Evolutionary conservation across 2,329 filamentous ascomycete species (phyloP).

Genomic region (Colletotrichum sp.): DNA sequence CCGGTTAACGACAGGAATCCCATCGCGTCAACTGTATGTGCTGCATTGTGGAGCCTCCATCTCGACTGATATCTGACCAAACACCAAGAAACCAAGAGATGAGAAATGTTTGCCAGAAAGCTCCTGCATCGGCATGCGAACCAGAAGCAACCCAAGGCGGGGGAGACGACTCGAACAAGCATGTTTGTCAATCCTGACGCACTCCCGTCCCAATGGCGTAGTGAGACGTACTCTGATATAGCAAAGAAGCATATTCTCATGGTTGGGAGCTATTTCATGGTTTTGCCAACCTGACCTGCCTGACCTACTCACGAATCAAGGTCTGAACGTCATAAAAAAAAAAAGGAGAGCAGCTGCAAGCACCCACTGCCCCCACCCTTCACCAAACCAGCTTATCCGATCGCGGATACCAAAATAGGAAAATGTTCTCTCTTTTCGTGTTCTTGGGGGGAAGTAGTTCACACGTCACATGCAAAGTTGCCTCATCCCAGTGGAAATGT

Average conservation of each 20-base stretch:
- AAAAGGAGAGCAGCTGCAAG: background rate
- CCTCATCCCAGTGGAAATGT: background rate
- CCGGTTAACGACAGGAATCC: background rate
- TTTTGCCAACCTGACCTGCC: background rate
- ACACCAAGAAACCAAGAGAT: background rate
- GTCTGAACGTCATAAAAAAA: background rate
- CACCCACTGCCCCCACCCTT: background rate
- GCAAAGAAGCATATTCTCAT: background rate
- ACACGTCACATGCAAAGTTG: background rate
- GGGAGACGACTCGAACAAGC: background rate
- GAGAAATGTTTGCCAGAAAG: background rate
- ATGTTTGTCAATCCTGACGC: background rate
- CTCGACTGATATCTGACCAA: background rate
- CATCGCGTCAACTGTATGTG: background rate
- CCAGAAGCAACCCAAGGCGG: background rate
- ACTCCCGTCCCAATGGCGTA: background rate
- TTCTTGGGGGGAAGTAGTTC: background rate
- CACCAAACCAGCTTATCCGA: background rate
- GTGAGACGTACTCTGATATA: background rate
- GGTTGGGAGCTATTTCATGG: background rate
- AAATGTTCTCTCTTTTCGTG: background rate
- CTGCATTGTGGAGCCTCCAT: background rate
- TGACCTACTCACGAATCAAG: background rate
- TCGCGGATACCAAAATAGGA: background rate
- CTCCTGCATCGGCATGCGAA: background rate